Conservation (phyloP, 345 rosid genomes). For the Dimocarpus longan region DNA sequence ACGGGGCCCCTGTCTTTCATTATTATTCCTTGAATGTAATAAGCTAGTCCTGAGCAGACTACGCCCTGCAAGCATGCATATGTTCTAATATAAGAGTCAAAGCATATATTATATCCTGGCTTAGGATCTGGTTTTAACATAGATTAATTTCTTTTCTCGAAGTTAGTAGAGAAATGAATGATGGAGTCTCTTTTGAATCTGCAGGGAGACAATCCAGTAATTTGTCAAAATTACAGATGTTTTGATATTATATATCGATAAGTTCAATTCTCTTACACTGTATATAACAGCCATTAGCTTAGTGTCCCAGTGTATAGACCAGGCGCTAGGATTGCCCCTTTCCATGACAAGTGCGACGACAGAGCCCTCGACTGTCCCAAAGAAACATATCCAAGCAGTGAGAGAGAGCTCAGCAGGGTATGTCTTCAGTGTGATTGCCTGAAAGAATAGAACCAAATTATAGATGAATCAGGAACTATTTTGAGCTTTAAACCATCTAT, state of each 20-base stretch:
- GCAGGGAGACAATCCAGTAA: too few relatives aligned
- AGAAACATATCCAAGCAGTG: constrained; percentile 72
- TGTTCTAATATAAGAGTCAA: neutral
- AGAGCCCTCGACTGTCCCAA: constrained; percentile 72
- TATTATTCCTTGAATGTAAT: constrained; percentile 72
- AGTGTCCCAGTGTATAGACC: constrained; percentile 78
- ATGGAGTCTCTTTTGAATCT: neutral
- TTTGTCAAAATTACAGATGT: neutral
- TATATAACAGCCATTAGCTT: constrained; percentile 64
- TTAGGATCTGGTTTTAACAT: neutral
- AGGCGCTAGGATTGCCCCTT: constrained; percentile 50
- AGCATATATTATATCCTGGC: neutral
- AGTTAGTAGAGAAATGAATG: neutral
- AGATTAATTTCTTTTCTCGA: neutral
- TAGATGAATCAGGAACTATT: neutral
- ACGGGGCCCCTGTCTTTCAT: constrained; percentile 92
- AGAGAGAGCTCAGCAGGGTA: constrained; percentile 87
- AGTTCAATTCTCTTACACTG: constrained; percentile 52
- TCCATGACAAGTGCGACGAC: constrained; percentile 69
- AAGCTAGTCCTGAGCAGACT: constrained; percentile 74
- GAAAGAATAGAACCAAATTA: neutral
- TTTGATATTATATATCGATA: neutral
- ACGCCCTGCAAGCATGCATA: constrained; percentile 61
- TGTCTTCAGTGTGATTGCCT: constrained; percentile 64
- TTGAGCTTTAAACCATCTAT: neutral